Base-by-base conservation (phyloP, 2,329 filamentous ascomycete species). In the Penicillium psychrosexuale region DNA sequence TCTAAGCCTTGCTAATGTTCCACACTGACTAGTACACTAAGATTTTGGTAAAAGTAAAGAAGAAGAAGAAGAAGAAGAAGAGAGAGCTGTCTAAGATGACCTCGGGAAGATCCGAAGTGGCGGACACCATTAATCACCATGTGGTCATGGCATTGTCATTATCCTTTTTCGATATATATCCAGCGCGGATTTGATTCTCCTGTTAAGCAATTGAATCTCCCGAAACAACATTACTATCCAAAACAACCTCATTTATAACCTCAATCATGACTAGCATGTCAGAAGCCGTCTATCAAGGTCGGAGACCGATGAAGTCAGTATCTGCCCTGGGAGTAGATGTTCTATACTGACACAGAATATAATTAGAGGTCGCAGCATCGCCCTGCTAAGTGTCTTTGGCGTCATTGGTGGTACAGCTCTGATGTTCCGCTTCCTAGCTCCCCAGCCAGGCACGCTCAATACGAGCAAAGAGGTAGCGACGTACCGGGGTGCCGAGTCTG, bases 381-480 rank as follows among this genome's bases (percentile, higher is more conserved):
- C 64, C 12, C 3, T 68, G 8, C 27, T 62, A 43, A 65, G 63
- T 42, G 59, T 61, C 28, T 51, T 53, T 37, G 61, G 63, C 1
- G 60, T 68, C 12, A 44, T 67, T 3, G 54, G 58, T 3, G 61
- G 61, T 31, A 53, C 57, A 11, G 57, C 51, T 39, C n/a, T 64
- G 15, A 34, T 66, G 37, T 67, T 65, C 38, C 55, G 61, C 17
- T 36, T 57, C 4, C 52, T 64, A 46, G 57, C 59, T 39, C 56
- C 59, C 7, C 56, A 60, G 38, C 44, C 43, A 40, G 48, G 61
- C 3, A 49, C 37, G 8, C 39, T 42, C 39, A 8, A 34, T 49
- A 53, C 60, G 6, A 57, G 59, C 1, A 51, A 66, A 15, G 66
- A 67, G 33, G 36, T 56, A 28, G 49, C 50, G 22, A 37, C 53